Percentiles rank a stretch among this genome's conserved stretches.
Evolutionary conservation across 345 rosid species (phyloP).

Genomic region (Corchorus olitorius): DNA sequence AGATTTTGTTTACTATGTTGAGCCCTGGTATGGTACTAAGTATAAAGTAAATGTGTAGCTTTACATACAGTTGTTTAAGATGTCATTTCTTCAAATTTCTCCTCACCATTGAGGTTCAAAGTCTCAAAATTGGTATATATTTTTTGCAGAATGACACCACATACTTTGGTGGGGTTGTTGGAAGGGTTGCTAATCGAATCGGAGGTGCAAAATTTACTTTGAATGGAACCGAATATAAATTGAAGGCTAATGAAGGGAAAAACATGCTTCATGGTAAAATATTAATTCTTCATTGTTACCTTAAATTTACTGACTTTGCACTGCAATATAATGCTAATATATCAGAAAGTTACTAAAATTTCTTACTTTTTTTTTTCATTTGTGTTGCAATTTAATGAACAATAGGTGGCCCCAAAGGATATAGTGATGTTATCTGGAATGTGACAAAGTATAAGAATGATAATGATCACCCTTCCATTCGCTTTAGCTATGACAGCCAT

Average conservation of each 20-base stretch:
- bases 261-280: conserved; percentile 82
- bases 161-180: conserved; percentile 73
- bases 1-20: too few species aligned
- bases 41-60: not conserved
- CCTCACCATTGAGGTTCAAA: not conserved
- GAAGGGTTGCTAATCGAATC: conserved; percentile 88
- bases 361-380: not conserved
- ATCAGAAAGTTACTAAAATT: not conserved
- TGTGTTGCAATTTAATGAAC: not conserved
- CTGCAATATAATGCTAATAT: not conserved
- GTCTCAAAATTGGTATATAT: not conserved
- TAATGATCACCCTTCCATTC: conserved; percentile 52
- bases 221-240: conserved; percentile 40
- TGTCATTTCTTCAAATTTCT: not conserved
- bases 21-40: too few species aligned
- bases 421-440: conserved; percentile 65
- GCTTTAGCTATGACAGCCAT: conserved; percentile 47
- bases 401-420: conserved; percentile 79
- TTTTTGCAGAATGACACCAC: conserved; percentile 22
- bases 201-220: conserved; percentile 58
- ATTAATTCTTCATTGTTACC: not conserved
- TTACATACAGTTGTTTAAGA: not conserved
- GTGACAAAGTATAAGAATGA: conserved; percentile 37
- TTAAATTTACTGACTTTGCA: not conserved
- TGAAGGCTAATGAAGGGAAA: too few species aligned